These are phyloP conservation scores for Purpureocillium lavendulum DNA, from an alignment of 2,329 filamentous ascomycete genomes.

Conservation along the genomic window DNA sequence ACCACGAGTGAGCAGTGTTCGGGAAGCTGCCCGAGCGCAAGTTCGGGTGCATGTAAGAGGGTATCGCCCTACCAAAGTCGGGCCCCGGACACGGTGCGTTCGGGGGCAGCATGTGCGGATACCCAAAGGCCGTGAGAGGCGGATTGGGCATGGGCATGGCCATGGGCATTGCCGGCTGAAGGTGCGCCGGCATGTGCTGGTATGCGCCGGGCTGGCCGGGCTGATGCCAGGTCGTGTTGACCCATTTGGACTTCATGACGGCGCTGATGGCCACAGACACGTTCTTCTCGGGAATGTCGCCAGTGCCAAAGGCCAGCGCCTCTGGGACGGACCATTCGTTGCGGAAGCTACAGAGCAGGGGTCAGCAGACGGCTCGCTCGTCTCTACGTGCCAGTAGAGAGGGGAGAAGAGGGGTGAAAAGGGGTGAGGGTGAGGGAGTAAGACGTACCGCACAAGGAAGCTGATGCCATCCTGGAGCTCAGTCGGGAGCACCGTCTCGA, in stretches of 20 bases:
- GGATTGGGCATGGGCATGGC: too few relatives aligned
- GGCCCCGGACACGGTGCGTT: too few relatives aligned
- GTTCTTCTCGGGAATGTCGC: conserved; percentile 15
- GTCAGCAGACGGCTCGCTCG: background rate
- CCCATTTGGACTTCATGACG: conserved; percentile 23
- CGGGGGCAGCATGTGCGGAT: too few relatives aligned
- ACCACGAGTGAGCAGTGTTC: too few relatives aligned
- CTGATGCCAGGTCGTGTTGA: conserved; percentile 4
- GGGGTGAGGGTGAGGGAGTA: too few relatives aligned
- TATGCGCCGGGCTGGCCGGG: background rate
- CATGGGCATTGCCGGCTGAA: too few relatives aligned
- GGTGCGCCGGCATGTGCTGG: background rate
- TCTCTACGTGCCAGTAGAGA: too few relatives aligned
- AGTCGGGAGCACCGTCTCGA: conserved; percentile 18
- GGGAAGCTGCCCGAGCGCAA: too few relatives aligned
- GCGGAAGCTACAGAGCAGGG: conserved; percentile 13
- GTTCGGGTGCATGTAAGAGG: too few relatives aligned
- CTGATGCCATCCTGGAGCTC: conserved; percentile 2
- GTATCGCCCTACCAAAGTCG: too few relatives aligned
- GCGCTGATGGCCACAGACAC: conserved; percentile 18
- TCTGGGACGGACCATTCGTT: conserved; percentile 15
- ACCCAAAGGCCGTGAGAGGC: too few relatives aligned
- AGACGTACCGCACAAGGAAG: conserved; percentile 21
- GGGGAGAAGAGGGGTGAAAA: background rate
- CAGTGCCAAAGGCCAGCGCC: conserved; percentile 14